Conservation (phyloP, 1,284 basidiomycete genomes). For the Boletus smithii region DNA sequence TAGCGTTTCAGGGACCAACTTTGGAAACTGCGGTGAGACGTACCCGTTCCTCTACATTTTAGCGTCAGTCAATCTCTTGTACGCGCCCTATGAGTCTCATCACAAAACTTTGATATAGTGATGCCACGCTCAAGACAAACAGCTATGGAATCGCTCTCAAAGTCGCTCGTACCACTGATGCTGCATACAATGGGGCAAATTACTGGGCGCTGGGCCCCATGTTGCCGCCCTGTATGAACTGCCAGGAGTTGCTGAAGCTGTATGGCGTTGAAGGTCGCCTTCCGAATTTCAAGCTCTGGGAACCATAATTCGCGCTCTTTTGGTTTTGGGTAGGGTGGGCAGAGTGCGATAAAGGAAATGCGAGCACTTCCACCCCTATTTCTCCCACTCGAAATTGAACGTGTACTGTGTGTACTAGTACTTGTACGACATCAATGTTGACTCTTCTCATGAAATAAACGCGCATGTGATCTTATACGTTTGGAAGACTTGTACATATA, state of each 20-base stretch:
- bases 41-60: not conserved
- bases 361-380: too few species aligned
- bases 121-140: not conserved
- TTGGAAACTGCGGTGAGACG: slow-evolving; percentile 2
- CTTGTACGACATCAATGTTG: too few species aligned
- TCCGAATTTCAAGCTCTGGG: not conserved
- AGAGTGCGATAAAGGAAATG: too few species aligned
- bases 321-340: too few species aligned
- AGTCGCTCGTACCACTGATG: not conserved
- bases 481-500: too few species aligned
- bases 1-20: not conserved
- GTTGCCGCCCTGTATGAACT: not conserved
- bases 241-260: not conserved
- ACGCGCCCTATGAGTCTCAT: not conserved
- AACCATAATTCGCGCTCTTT: too few species aligned
- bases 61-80: not conserved
- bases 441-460: too few species aligned
- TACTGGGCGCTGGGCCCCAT: not conserved
- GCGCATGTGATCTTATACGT: too few species aligned
- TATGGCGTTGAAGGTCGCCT: not conserved
- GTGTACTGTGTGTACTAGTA: too few species aligned
- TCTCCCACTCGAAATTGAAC: too few species aligned
- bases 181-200: not conserved
- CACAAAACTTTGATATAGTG: not conserved
- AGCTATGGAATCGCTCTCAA: not conserved